Conservation (phyloP, 441 rosid genomes). For the Populus hybrid region DNA sequence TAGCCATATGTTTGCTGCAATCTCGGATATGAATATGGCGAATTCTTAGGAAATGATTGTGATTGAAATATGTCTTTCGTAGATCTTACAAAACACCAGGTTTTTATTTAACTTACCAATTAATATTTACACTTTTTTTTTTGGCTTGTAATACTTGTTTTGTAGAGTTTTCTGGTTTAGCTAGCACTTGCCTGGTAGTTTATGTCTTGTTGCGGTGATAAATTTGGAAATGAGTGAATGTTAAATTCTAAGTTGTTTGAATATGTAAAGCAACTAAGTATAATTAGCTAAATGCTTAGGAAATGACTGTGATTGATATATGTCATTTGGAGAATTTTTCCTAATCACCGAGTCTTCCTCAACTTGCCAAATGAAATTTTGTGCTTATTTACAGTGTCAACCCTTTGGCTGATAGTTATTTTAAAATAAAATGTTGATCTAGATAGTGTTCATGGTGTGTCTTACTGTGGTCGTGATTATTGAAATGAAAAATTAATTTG, state of each 20-base stretch:
- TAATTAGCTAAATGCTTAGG: neutral
- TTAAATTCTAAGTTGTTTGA: neutral
- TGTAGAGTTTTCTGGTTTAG: neutral
- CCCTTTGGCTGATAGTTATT: neutral
- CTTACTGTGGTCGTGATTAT: neutral
- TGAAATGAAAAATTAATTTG: too few species aligned
- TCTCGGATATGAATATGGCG: neutral
- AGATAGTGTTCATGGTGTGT: neutral
- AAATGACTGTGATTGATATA: neutral
- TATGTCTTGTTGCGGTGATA: neutral
- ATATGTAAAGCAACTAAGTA: neutral
- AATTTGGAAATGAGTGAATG: neutral
- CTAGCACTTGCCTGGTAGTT: neutral
- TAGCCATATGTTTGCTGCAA: neutral
- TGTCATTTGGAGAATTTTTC: neutral
- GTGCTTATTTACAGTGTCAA: neutral
- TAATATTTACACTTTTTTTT: neutral
- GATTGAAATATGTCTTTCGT: slow-evolving; percentile 40
- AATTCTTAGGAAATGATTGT: neutral
- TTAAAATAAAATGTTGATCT: neutral
- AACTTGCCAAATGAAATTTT: neutral
- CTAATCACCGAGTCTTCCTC: neutral
- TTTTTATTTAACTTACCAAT: slow-evolving; percentile 3
- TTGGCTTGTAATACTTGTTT: neutral
- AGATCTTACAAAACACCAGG: slow-evolving; percentile 85